Base-by-base conservation (phyloP, 495 filamentous ascomycete species). In the Articulospora tetracladia region DNA sequence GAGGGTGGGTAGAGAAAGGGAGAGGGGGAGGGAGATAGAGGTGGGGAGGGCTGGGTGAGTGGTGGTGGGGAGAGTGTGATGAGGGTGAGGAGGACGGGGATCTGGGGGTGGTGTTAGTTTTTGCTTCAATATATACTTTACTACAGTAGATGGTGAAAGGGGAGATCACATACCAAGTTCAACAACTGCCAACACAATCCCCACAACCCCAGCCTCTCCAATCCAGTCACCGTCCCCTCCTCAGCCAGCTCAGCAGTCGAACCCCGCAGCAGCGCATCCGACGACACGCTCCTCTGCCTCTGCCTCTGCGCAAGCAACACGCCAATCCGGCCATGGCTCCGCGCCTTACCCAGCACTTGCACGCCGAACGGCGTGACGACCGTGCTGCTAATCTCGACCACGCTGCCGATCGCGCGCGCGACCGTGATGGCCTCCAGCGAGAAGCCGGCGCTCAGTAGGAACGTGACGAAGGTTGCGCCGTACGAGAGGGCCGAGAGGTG, bases 401-500 rank as follows among this genome's bases (percentile, higher is more conserved):
- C 36, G 6, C 81, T 80, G 1, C 80, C 78, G 8, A 76, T 76
- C 12, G 79, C 77, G 23, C 83, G 69, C 62, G 81, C 80, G 17
- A 74, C 57, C 15, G 81, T 84, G 50, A 86, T 78, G 15, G 77
- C 66, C 27, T 80, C 69, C 1, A 82, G 67, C 10, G 70, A 81
- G 61, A 82, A 84, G 3, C 83, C 82, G 11, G 74, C 74, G 34
- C 76, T 74, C 4, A 87, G 71, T 3, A 87, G 73, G 59, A 81
- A 86, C 0, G 83, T 85, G 57, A 84, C 72, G 79, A 87, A 85
- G 48, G 81, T 83, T 3, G 78, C 75, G 0, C 76, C 75, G 54
- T 86, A 87, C 10, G 76, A 75, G 4, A 87, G 75, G 0, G 84
- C 83, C 0, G 84, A 86, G 19, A 87, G 68, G 59, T 86, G 85